Percentiles rank a stretch among this genome's conserved stretches.
phyloP scores from a whole-genome alignment of 192 early-diverging fungal genomes.

The Coemansia interrupta region DNA sequence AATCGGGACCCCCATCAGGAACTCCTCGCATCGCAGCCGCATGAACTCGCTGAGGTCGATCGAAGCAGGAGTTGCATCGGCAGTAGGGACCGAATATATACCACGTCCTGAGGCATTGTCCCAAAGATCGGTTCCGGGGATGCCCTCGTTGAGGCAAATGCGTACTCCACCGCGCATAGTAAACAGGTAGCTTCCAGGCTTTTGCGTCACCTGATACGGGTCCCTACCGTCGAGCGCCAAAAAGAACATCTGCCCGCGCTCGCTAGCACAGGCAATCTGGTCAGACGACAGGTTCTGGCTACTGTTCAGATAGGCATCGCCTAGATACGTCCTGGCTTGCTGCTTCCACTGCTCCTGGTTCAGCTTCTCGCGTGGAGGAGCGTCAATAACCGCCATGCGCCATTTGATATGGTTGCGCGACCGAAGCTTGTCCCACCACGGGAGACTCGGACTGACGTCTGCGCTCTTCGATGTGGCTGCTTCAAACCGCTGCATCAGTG shows the following conservation, averaged over 20 bases:
- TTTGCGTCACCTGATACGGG: slow-evolving; percentile 49
- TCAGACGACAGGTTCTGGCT: slow-evolving; percentile 2
- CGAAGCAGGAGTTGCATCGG: slow-evolving; percentile 29
- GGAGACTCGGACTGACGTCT: slow-evolving; percentile 48
- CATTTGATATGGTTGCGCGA: slow-evolving; percentile 40
- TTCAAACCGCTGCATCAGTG: slow-evolving; percentile 55
- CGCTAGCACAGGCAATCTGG: slow-evolving; percentile 4
- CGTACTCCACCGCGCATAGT: slow-evolving; percentile 53
- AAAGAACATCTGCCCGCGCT: slow-evolving; percentile 49
- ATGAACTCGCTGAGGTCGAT: slow-evolving; percentile 43
- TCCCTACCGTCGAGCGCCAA: slow-evolving; percentile 48
- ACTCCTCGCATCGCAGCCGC: slow-evolving; percentile 47
- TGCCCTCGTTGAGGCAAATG: slow-evolving; percentile 46
- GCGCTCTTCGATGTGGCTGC: slow-evolving; percentile 45
- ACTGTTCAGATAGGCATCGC: slow-evolving; percentile 2
- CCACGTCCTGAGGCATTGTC: slow-evolving; percentile 39
- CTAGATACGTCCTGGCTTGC: neutral
- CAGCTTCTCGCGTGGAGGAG: slow-evolving; percentile 6
- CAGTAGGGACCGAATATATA: slow-evolving; percentile 42
- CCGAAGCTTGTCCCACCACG: slow-evolving; percentile 58
- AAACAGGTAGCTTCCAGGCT: slow-evolving; percentile 47
- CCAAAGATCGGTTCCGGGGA: slow-evolving; percentile 48
- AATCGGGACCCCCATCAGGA: slow-evolving; percentile 52
- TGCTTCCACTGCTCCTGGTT: slow-evolving; percentile 1
- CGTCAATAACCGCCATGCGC: slow-evolving; percentile 48